A percentile compares a stretch with the other conserved stretches of the same genome.
These are phyloP conservation scores for Pecoramyces ruminantium DNA, from an alignment of 192 early-diverging fungal species.

Conservation along the genomic window DNA sequence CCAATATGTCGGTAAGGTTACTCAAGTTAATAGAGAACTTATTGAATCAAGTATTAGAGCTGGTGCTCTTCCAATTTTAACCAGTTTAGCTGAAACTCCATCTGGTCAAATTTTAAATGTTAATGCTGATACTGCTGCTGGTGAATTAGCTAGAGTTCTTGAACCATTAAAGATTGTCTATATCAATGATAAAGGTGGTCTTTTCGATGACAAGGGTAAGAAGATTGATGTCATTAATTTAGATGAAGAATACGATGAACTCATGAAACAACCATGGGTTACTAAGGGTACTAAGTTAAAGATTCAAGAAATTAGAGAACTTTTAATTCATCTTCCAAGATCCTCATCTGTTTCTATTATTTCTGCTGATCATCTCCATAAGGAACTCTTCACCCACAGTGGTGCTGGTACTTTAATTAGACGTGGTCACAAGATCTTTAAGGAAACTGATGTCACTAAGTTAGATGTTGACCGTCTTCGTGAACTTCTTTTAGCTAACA, in stretches of 20 bases:
- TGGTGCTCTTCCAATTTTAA: constrained; percentile 88
- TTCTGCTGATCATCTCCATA: constrained; percentile 94
- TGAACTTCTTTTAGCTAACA: constrained; percentile 54
- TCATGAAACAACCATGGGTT: constrained; percentile 92
- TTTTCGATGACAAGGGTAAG: constrained; percentile 85
- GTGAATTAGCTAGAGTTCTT: constrained; percentile 85
- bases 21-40: constrained; percentile 73
- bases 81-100: constrained; percentile 86
- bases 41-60: constrained; percentile 87
- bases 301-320: constrained; percentile 92
- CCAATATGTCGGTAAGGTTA: constrained; percentile 83
- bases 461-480: constrained; percentile 68
- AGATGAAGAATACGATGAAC: constrained; percentile 95
- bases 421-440: constrained; percentile 79
- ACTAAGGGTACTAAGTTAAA: constrained; percentile 96
- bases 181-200: constrained; percentile 92
- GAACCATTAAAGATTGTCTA: constrained; percentile 97
- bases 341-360: constrained; percentile 98
- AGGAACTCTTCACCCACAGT: constrained; percentile 95
- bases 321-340: constrained; percentile 87
- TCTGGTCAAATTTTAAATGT: constrained; percentile 95
- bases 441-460: constrained; percentile 34
- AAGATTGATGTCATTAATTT: constrained; percentile 94
- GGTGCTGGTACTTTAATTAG: constrained; percentile 96
- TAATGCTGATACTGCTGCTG: constrained; percentile 96